Conservation (phyloP, 768 basidiomycete genomes). For the Boletus barrowsii region DNA sequence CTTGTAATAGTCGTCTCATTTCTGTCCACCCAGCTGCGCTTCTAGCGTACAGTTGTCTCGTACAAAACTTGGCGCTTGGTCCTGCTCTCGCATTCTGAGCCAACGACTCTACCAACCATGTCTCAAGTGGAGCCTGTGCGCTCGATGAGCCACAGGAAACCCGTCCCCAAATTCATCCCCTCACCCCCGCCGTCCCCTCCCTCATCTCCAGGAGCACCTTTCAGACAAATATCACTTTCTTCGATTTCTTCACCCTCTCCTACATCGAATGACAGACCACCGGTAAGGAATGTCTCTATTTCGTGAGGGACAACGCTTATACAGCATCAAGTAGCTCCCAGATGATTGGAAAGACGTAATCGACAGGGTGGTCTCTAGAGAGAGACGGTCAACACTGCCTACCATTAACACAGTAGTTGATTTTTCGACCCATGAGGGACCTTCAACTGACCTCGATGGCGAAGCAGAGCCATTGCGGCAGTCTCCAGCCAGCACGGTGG, state of each 20-base stretch:
- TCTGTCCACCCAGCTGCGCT: conserved; percentile 25
- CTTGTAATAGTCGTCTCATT: conserved; percentile 30
- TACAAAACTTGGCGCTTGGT: conserved; percentile 13
- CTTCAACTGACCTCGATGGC: conserved; percentile 23
- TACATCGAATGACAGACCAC: conserved; percentile 26
- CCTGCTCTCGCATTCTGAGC: conserved; percentile 5
- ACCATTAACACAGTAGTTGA: conserved; percentile 33
- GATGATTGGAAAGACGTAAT: conserved; percentile 37
- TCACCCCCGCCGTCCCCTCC: conserved; percentile 50
- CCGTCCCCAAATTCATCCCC: conserved; percentile 64
- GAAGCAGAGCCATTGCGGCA: conserved; percentile 29
- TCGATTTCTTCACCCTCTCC: conserved; percentile 22
- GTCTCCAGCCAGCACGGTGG: conserved; percentile 35
- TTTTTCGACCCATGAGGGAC: conserved; percentile 25
- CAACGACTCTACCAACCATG: conserved; percentile 18
- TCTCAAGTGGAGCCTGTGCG: conserved; percentile 28
- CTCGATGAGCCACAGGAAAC: conserved; percentile 66
- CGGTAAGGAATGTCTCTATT: conserved; percentile 22
- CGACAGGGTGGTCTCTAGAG: conserved; percentile 32
- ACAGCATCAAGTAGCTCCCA: conserved; percentile 24
- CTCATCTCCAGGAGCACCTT: conserved; percentile 33
- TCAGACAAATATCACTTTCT: conserved; percentile 31
- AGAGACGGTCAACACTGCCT: conserved; percentile 30
- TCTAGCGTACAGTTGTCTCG: conserved; percentile 17
- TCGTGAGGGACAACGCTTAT: conserved; percentile 5